Conservation (phyloP, 371 early-diverging fungal species). For the Amoeboaphelidium occidentale region DNA sequence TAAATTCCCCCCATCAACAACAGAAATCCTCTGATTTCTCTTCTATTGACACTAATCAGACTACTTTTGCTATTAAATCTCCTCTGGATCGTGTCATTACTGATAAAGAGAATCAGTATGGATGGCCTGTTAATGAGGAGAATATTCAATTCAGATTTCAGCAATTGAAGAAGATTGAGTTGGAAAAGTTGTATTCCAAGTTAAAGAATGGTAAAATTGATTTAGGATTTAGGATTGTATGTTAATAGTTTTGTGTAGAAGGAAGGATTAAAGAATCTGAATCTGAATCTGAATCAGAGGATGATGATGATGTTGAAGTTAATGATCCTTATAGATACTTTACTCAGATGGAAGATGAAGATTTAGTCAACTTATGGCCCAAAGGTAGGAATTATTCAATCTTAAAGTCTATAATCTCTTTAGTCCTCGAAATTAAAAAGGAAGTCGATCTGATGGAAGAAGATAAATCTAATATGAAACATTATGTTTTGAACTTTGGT, state of each 20-base stretch:
- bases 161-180: not conserved
- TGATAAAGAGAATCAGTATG: not conserved
- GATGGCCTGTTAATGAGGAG: not conserved
- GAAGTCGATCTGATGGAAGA: constrained; percentile 1
- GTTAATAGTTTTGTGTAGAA: too few species aligned
- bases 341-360: not conserved
- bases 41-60: not conserved
- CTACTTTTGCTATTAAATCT: not conserved
- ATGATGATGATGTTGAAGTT: not conserved
- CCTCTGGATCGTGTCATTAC: not conserved
- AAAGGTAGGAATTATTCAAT: too few species aligned
- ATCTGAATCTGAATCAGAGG: not conserved
- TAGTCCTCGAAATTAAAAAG: not conserved
- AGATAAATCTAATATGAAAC: constrained; percentile 15
- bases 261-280: not conserved
- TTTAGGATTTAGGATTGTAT: too few species aligned
- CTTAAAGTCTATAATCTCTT: too few species aligned
- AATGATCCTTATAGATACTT: not conserved
- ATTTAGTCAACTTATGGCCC: not conserved
- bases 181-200: not conserved
- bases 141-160: not conserved
- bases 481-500: constrained; percentile 89
- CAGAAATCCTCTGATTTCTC: not conserved
- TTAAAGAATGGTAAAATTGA: too few species aligned
- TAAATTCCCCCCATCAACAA: too few species aligned